Evolutionary conservation across 2,329 filamentous ascomycete species (phyloP), one percentile per base, ranked within the genome.

Genomic region (Ophiocordyceps australis): DNA sequence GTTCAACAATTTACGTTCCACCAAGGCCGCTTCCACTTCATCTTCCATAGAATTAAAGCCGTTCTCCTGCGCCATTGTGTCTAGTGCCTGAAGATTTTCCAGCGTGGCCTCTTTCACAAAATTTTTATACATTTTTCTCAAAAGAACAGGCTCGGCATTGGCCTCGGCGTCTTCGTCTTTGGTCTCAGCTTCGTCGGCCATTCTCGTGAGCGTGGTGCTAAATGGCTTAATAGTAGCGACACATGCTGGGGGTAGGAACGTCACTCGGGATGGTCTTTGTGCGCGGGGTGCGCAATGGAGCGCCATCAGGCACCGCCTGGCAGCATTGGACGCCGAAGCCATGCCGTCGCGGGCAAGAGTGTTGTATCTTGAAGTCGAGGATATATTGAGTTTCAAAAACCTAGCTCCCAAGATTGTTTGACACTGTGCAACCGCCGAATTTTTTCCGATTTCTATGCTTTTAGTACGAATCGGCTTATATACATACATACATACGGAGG

Each of bases 261-360:
- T 38, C 18, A 38, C 22, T 20, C 35, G 37, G 17, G 38, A 30
- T 7, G 41, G 31, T 28, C 29, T 34, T 20, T 35, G 39, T 8
- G 37, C 30, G 28, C 36, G 35, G 27, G 39, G 28, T 23, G 40
- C 37, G 27, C 42, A 41, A 20, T 45, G 47, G 35, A 49, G 53
- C 22, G 41, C 38, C 30, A 46, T 28, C 20, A 38, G 30, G 35
- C 50, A 53, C 30, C 54, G 39, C 39, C 51, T 45, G 28, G 42
- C 40, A 37, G 47, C 47, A 35, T 39, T 42, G 29, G 47, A 47
- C 35, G 50, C 42, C 38, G 52, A 47, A 32, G 50, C 47, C 51
- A 55, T 55, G 36, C 35, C 35, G 30, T 29, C 30, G 22, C 24
- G 24, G 22, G 20, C 9, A 31, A 26, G 26, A 17, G 17, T 19